phyloP scores from a whole-genome alignment of 176 grass and related monocot genomes.

The Tillandsia leiboldiana region DNA sequence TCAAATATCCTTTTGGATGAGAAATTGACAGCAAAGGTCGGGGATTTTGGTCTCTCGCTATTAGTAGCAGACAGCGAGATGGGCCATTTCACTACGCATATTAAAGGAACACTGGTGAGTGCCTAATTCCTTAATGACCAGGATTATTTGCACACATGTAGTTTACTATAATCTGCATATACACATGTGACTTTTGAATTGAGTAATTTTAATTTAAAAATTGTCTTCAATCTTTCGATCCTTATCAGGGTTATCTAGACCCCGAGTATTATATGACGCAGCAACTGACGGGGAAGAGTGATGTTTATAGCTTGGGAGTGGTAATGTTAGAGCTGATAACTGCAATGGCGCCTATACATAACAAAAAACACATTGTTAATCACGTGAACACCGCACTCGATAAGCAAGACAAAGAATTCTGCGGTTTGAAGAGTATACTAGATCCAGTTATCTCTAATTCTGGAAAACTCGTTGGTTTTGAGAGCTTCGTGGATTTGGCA shows the following conservation, averaged over 20 bases:
- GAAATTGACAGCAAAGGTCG: conserved; percentile 67
- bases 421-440: conserved; percentile 53
- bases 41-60: conserved; percentile 81
- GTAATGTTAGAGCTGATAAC: conserved; percentile 65
- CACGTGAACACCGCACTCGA: conserved; percentile 59
- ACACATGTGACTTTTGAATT: background rate
- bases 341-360: conserved; percentile 41
- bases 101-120: conserved; percentile 82
- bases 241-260: conserved; percentile 72
- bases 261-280: conserved; percentile 90
- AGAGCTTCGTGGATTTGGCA: conserved; percentile 43
- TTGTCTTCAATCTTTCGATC: background rate
- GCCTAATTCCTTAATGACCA: background rate
- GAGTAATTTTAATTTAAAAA: background rate
- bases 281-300: conserved; percentile 74
- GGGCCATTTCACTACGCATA: conserved; percentile 45
- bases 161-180: no score
- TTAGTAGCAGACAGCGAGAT: conserved; percentile 50
- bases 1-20: conserved; percentile 16
- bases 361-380: conserved; percentile 52
- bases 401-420: conserved; percentile 29
- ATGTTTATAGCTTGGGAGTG: conserved; percentile 81
- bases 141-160: no score
- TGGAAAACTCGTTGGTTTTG: conserved; percentile 29
- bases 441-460: conserved; percentile 41